Conservation (phyloP, 2,329 filamentous ascomycete species). For the Fusarium sp. region DNA sequence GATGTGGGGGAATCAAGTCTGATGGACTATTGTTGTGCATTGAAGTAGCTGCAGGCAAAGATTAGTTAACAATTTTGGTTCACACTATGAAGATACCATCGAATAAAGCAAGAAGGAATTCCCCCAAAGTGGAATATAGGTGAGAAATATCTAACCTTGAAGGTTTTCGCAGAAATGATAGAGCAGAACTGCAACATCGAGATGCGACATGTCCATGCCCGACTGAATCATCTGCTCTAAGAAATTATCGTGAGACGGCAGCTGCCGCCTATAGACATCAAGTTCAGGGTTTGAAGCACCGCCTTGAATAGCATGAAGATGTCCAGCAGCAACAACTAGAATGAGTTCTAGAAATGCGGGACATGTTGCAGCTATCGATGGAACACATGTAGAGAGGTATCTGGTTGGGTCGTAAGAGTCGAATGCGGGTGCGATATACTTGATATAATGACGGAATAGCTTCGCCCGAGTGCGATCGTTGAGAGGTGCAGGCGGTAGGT, state of each 20-base stretch:
- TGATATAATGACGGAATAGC: constrained; percentile 30
- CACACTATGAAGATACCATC: not conserved
- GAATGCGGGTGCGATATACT: constrained; percentile 31
- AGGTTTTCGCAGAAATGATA: not conserved
- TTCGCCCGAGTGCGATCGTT: constrained; percentile 20
- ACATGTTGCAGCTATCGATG: constrained; percentile 22
- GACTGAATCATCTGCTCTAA: not conserved
- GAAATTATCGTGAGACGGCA: not conserved
- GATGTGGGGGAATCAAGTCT: not conserved
- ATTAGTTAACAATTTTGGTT: not conserved
- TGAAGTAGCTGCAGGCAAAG: not conserved
- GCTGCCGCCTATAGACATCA: not conserved
- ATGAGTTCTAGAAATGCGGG: constrained; percentile 23
- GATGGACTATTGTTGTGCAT: not conserved
- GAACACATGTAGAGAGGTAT: constrained; percentile 20
- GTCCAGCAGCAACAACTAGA: constrained; percentile 15
- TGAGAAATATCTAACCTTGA: not conserved
- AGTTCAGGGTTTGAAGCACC: not conserved
- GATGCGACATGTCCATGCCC: constrained; percentile 1
- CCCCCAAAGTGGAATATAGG: not conserved
- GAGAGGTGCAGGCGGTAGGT: constrained; percentile 10
- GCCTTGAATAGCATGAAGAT: not conserved
- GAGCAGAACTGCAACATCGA: constrained; percentile 5
- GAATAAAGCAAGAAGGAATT: not conserved
- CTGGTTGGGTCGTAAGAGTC: constrained; percentile 30